Conservation (phyloP, 257 asterid species). For the Haberlea rhodopensis region DNA sequence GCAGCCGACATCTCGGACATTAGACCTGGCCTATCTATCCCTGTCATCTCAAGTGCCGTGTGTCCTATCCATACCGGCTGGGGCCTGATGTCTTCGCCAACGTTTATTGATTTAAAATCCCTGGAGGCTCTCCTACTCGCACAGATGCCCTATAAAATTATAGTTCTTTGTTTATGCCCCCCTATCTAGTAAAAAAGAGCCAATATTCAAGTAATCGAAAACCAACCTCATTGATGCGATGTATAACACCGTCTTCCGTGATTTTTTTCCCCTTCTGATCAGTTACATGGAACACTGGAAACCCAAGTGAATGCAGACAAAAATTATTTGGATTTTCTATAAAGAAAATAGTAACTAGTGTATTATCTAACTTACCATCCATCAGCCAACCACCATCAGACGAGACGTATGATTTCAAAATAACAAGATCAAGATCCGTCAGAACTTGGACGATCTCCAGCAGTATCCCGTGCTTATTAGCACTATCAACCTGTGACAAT, state of each 20-base stretch:
- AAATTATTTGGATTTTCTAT: neutral
- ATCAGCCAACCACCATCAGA: slow-evolving; percentile 97
- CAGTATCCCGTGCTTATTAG: slow-evolving; percentile 80
- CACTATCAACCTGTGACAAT: slow-evolving; percentile 71
- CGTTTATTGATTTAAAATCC: slow-evolving; percentile 29
- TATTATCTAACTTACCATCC: slow-evolving; percentile 61
- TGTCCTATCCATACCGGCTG: slow-evolving; percentile 39
- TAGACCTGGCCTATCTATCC: slow-evolving; percentile 72
- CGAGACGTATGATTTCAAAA: slow-evolving; percentile 79
- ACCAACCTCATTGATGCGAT: slow-evolving; percentile 63
- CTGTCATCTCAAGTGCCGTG: slow-evolving; percentile 82
- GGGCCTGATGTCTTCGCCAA: slow-evolving; percentile 30
- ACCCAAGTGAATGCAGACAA: slow-evolving; percentile 25
- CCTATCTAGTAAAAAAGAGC: neutral
- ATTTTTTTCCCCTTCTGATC: slow-evolving; percentile 72
- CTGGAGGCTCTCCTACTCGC: slow-evolving; percentile 40
- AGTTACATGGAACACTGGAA: slow-evolving; percentile 79
- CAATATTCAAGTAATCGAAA: neutral
- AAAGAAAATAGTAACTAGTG: no score
- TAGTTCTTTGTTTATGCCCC: neutral
- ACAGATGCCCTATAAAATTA: slow-evolving; percentile 51
- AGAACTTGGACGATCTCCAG: slow-evolving; percentile 93
- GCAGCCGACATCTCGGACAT: slow-evolving; percentile 86
- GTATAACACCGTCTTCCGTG: slow-evolving; percentile 52
- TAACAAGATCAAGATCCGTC: slow-evolving; percentile 79